Conservation (phyloP, 1,139 yeast species). For the Magnusiomyces fungicola region DNA sequence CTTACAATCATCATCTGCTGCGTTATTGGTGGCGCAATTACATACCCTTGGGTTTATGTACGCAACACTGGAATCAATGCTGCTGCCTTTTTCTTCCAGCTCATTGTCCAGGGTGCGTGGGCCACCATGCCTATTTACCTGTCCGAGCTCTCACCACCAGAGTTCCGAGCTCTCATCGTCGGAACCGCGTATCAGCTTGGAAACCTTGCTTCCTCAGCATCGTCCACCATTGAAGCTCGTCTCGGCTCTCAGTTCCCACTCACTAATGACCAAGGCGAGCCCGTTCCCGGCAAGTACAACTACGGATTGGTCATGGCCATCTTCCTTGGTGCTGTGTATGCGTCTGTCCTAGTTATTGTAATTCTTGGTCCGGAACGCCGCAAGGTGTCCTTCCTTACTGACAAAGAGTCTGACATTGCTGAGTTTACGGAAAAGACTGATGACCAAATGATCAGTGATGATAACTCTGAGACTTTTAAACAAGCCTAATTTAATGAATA, state of each 20-base stretch:
- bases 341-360: slow-evolving; percentile 48
- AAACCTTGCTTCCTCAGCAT: slow-evolving; percentile 74
- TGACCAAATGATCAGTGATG: no score
- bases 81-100: slow-evolving; percentile 71
- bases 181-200: slow-evolving; percentile 81
- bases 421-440: no score
- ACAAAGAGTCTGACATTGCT: no score
- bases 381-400: slow-evolving; percentile 27
- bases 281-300: slow-evolving; percentile 33
- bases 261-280: slow-evolving; percentile 25
- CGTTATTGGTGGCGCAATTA: slow-evolving; percentile 57
- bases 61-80: slow-evolving; percentile 54
- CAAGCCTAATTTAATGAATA: no score
- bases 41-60: slow-evolving; percentile 68
- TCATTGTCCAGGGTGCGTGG: slow-evolving; percentile 84
- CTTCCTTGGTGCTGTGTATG: slow-evolving; percentile 76
- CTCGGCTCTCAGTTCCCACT: slow-evolving; percentile 64
- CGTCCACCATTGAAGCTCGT: slow-evolving; percentile 73
- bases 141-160: slow-evolving; percentile 69
- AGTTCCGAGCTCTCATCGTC: slow-evolving; percentile 62
- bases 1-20: slow-evolving; percentile 51
- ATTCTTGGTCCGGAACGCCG: slow-evolving; percentile 72
- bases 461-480: no score
- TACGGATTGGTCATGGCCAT: slow-evolving; percentile 73
- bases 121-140: slow-evolving; percentile 77